Evolutionary conservation across 805 yeast species (phyloP).

Genomic region (Saccharomycopsis synnaedendra): DNA sequence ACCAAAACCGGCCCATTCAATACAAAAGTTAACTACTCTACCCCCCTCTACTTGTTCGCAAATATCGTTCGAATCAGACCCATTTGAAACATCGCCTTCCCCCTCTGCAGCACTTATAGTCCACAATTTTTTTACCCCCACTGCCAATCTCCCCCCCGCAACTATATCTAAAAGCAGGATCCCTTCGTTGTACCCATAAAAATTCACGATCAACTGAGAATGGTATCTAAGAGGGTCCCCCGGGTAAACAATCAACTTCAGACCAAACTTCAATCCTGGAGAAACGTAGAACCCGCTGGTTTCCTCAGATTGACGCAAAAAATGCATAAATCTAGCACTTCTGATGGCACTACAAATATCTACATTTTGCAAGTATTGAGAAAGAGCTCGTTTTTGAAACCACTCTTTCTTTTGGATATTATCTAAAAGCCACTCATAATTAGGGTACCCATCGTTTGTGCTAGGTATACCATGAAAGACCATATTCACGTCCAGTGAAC

Average conservation of each 20-base stretch:
- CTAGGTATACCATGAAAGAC: conserved; percentile 1
- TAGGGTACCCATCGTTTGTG: conserved; percentile 9
- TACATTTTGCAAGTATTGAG: background rate
- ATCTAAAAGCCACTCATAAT: conserved; percentile 9
- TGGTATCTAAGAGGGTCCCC: conserved; percentile 91
- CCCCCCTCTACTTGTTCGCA: conserved; percentile 10
- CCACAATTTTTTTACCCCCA: conserved; percentile 85
- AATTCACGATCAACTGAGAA: conserved; percentile 65
- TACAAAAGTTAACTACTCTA: conserved; percentile 42
- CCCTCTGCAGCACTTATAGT: conserved; percentile 35
- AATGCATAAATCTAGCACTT: conserved; percentile 14
- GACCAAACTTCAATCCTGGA: conserved; percentile 90
- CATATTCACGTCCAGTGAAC: conserved; percentile 7
- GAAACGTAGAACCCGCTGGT: conserved; percentile 39
- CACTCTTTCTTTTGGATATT: conserved; percentile 2
- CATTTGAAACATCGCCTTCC: conserved; percentile 15
- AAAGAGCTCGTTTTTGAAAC: conserved; percentile 1
- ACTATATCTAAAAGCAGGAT: conserved; percentile 50
- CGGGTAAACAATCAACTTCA: conserved; percentile 80
- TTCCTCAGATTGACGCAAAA: conserved; percentile 8
- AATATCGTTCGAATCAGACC: conserved; percentile 10
- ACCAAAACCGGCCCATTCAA: conserved; percentile 98
- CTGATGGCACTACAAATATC: background rate
- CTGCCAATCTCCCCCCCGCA: conserved; percentile 84
- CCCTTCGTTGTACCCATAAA: conserved; percentile 34